phyloP scores from a whole-genome alignment of 345 rosid genomes.

The Litchi chinensis region DNA sequence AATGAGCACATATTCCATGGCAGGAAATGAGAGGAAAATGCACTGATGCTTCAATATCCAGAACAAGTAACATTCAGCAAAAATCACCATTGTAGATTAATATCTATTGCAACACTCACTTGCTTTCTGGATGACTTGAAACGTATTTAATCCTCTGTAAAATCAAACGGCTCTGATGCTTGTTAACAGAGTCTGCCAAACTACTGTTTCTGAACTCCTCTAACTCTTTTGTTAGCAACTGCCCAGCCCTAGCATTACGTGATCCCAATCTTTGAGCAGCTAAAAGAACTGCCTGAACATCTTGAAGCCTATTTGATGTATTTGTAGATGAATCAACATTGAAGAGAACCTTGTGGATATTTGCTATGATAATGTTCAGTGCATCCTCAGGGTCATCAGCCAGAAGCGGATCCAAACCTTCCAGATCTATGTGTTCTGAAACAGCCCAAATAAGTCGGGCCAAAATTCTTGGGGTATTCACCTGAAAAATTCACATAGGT shows the following conservation, averaged over 20 bases:
- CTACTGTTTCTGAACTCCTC: slow-evolving; percentile 86
- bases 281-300: slow-evolving; percentile 92
- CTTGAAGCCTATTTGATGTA: slow-evolving; percentile 83
- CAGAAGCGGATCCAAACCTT: slow-evolving; percentile 96
- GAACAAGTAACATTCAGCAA: slow-evolving; percentile 14
- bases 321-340: slow-evolving; percentile 75
- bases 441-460: slow-evolving; percentile 92
- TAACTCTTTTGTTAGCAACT: slow-evolving; percentile 76
- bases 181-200: slow-evolving; percentile 89
- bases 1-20: slow-evolving; percentile 1
- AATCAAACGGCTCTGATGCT: slow-evolving; percentile 92
- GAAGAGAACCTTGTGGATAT: slow-evolving; percentile 86
- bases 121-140: slow-evolving; percentile 65
- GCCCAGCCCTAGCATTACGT: slow-evolving; percentile 83
- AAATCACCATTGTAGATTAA: background rate
- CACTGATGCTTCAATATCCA: background rate
- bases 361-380: slow-evolving; percentile 75
- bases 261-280: slow-evolving; percentile 90
- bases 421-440: slow-evolving; percentile 90
- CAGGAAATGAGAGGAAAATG: background rate
- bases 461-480: slow-evolving; percentile 68
- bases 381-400: slow-evolving; percentile 99
- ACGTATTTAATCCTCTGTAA: slow-evolving; percentile 87
- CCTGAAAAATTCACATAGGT: slow-evolving; percentile 49
- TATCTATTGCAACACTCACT: slow-evolving; percentile 44